Evolutionary conservation across 2,329 filamentous ascomycete species (phyloP).

Genomic region (Lachnellula arida): DNA sequence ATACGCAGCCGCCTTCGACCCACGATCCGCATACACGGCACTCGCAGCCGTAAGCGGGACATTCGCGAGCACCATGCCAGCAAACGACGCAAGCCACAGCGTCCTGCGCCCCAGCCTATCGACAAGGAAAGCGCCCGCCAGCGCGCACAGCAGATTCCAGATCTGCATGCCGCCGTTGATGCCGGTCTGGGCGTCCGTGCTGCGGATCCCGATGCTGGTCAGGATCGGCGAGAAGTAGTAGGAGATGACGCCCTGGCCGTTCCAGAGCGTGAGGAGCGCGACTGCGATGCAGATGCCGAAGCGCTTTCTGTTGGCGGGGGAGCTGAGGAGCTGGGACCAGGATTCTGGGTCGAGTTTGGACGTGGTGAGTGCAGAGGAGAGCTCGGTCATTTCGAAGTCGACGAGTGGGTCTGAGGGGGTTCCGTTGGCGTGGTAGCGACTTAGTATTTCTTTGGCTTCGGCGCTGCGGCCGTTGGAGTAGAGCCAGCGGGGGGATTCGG

Average conservation of each 20-base stretch:
- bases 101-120: constrained; percentile 24
- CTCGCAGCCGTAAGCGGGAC: constrained; percentile 22
- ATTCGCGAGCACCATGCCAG: constrained; percentile 27
- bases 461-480: constrained; percentile 41
- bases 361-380: constrained; percentile 31
- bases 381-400: constrained; percentile 36
- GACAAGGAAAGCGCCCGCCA: constrained; percentile 31
- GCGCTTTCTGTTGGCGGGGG: constrained; percentile 4
- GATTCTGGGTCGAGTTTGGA: constrained; percentile 31
- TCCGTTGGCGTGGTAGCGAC: constrained; percentile 40
- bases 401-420: constrained; percentile 33
- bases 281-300: constrained; percentile 6
- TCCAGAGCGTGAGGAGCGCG: constrained; percentile 15
- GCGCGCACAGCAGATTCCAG: constrained; percentile 48
- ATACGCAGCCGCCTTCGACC: constrained; percentile 11
- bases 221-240: constrained; percentile 30
- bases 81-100: constrained; percentile 17
- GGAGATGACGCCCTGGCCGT: constrained; percentile 19
- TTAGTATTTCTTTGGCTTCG: constrained; percentile 44
- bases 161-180: constrained; percentile 28
- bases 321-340: not conserved
- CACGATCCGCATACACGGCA: constrained; percentile 8
- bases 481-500: constrained; percentile 36
- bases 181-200: constrained; percentile 17
- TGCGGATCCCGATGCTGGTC: constrained; percentile 22